Percentiles rank a stretch among this genome's conserved stretches.
phyloP scores from a whole-genome alignment of 78 protist genomes.

The Speleostelium caveatum region DNA sequence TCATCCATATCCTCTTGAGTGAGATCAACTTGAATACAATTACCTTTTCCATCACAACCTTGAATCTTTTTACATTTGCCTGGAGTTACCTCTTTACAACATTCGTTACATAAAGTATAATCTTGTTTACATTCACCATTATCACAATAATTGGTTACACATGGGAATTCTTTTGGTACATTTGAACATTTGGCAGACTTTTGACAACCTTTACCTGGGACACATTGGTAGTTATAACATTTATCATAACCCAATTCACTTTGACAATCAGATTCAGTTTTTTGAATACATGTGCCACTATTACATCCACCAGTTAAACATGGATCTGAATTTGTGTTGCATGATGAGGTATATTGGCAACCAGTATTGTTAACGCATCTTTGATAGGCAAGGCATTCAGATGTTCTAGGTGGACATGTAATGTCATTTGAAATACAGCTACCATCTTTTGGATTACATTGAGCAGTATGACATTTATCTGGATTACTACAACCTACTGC shows the following conservation, averaged over 20 bases:
- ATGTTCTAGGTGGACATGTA: not conserved
- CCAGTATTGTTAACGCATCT: not conserved
- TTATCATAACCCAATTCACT: not conserved
- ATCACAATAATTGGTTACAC: constrained; percentile 8
- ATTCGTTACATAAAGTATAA: not conserved
- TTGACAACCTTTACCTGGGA: no score
- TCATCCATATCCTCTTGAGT: constrained; percentile 9
- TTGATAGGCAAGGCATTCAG: not conserved
- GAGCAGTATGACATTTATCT: not conserved
- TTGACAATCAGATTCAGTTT: not conserved
- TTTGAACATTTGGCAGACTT: no score
- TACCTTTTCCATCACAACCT: not conserved
- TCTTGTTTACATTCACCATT: constrained; percentile 8
- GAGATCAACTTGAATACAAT: not conserved
- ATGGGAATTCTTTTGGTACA: no score
- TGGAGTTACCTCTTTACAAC: not conserved
- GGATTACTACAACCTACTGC: not conserved
- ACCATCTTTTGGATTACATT: not conserved
- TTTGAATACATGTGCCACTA: not conserved
- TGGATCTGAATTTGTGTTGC: no score
- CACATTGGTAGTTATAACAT: no score
- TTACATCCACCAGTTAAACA: no score
- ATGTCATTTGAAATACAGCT: not conserved
- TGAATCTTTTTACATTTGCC: not conserved
- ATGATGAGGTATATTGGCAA: no score